These are phyloP conservation scores for Entomortierella lignicola DNA, from an alignment of 192 early-diverging fungal species.

Conservation along the genomic window DNA sequence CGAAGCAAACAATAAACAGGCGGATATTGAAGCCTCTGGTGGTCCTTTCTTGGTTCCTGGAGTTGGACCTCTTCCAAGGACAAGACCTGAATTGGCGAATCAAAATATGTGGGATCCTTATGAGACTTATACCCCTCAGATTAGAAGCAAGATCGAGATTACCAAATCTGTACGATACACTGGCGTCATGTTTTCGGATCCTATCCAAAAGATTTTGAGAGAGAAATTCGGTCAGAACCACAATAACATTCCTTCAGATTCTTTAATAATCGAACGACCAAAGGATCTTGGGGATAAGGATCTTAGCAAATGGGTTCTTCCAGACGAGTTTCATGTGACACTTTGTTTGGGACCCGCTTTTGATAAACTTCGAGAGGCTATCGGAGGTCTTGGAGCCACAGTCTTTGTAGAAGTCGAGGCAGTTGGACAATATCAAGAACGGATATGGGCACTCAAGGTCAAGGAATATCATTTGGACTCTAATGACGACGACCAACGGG, in stretches of 20 bases:
- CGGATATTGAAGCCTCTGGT: constrained; percentile 24
- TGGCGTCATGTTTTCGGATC: constrained; percentile 39
- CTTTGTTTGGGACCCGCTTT: constrained; percentile 20
- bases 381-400: constrained; percentile 35
- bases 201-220: constrained; percentile 17
- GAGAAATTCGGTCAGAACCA: constrained; percentile 2
- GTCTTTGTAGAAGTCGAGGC: constrained; percentile 33
- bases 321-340: constrained; percentile 45
- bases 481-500: not conserved
- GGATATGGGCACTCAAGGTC: constrained; percentile 41
- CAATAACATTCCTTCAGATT: not conserved
- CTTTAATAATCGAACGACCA: constrained; percentile 20
- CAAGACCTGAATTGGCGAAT: constrained; percentile 27
- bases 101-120: constrained; percentile 39
- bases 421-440: constrained; percentile 23
- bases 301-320: constrained; percentile 39
- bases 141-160: constrained; percentile 27
- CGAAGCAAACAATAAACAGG: constrained; percentile 40
- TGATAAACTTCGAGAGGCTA: constrained; percentile 12
- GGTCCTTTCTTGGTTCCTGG: constrained; percentile 35
- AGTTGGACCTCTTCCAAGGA: constrained; percentile 24
- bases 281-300: constrained; percentile 1
- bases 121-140: constrained; percentile 39
- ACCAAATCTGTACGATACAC: constrained; percentile 33
- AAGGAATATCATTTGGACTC: constrained; percentile 18